Evolutionary conservation across 1,284 basidiomycete species (phyloP), one percentile per base, ranked within the genome.

Genomic region (Stygiomarasmius scandens): DNA sequence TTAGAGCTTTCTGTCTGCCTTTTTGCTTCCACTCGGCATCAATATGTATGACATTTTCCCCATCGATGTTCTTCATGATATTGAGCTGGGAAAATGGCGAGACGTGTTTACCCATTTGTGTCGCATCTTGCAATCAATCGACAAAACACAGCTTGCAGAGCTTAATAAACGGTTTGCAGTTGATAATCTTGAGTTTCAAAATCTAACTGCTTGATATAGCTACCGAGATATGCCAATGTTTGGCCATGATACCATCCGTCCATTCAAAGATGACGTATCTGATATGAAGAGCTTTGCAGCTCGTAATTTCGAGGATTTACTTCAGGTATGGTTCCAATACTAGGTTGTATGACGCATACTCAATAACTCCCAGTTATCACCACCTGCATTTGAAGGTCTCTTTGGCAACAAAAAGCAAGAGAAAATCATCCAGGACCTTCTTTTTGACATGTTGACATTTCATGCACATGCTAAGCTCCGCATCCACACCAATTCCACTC

Each of bases 271-370:
- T n/a, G 65, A 70, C 45, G 49, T 62, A 2, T 64, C 60, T n/a
- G 61, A 62, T 3, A 58, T 69, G 57, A 65, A 64, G 52, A 50
- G 58, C 45, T 24, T 69, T 10, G 64, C 64, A 0, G 69, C 68
- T 19, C 50, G 59, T 0, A 64, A 71, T 53, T 71, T 62, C 52
- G 64, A 71, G 49, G 70, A 71, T 46, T 53, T 69, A 1, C 57
- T 71, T 20, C 62, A 69, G 63, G 66, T 67, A 49, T 25, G n/a
- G 19, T 49, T 53, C 20, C 16, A 23, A 8, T 43, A 47, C 34
- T 22, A 23, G 46, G 1, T 46, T 36, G 6, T 3, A 12, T 19
- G 9, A 32, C 20, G 14, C 9, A 34, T n/a, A 20, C 14, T 20
- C n/a, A 16, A 46, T n/a, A 3, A 32, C 14, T 22, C 20, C n/a